Evolutionary conservation across 116 monocot species (phyloP).

Genomic region (Zostera marina): DNA sequence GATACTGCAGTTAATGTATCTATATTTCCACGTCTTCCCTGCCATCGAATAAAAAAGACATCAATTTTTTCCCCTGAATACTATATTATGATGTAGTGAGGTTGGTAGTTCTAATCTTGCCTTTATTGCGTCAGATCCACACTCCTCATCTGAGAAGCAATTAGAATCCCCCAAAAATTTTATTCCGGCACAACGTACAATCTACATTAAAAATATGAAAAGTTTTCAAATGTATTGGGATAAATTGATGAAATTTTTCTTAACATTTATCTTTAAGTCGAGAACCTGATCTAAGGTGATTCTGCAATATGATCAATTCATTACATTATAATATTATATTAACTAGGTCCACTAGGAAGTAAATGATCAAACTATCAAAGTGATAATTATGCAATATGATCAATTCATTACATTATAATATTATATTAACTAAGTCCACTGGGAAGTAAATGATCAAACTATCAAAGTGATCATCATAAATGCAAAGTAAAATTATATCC

Average conservation of each 20-base stretch:
- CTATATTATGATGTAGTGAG: not conserved
- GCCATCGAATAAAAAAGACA: slow-evolving; percentile 17
- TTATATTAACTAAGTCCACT: too few relatives aligned
- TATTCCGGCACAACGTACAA: slow-evolving; percentile 36
- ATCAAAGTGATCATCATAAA: not conserved
- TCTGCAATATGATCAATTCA: not conserved
- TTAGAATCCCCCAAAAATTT: slow-evolving; percentile 36
- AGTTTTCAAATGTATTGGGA: not conserved
- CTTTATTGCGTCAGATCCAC: slow-evolving; percentile 19
- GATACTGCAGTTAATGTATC: slow-evolving; percentile 84
- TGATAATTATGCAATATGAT: not conserved
- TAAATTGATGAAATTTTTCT: not conserved
- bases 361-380: not conserved
- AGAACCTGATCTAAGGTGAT: not conserved
- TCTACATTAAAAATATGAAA: slow-evolving; percentile 20
- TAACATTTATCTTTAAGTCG: not conserved
- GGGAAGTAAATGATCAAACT: not conserved
- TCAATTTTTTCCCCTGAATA: not conserved
- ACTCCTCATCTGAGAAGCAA: slow-evolving; percentile 33
- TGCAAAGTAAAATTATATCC: not conserved
- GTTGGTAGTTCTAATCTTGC: slow-evolving; percentile 12
- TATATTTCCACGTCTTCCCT: slow-evolving; percentile 36
- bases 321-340: too few relatives aligned
- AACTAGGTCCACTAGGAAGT: not conserved
- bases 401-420: too few relatives aligned